Evolutionary conservation across 768 basidiomycete species (phyloP).

Genomic region (Pleurotus tuoliensis): DNA sequence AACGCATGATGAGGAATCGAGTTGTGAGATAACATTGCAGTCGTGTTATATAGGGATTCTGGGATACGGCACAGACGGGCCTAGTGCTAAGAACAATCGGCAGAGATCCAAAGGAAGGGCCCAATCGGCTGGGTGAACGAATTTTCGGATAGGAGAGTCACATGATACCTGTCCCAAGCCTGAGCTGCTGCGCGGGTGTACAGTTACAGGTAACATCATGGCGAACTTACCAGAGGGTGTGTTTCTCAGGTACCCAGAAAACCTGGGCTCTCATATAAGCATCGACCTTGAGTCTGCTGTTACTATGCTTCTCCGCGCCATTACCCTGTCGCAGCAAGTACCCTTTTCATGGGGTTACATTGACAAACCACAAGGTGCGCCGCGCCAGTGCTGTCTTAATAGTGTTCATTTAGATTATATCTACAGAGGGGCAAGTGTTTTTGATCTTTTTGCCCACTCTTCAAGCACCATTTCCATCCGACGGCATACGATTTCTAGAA

Average conservation of each 20-base stretch:
- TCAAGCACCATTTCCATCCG: constrained; percentile 60
- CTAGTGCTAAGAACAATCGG: too few species aligned
- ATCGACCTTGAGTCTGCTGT: constrained; percentile 56
- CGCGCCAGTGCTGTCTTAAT: not conserved
- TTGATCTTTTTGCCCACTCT: constrained; percentile 60
- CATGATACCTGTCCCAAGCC: too few species aligned
- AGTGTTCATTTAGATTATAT: not conserved
- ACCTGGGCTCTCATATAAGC: constrained; percentile 51
- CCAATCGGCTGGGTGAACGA: too few species aligned
- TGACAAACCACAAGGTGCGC: constrained; percentile 71
- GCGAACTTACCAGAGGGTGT: constrained; percentile 47
- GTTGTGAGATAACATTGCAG: too few species aligned
- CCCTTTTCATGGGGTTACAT: constrained; percentile 75
- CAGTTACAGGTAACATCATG: too few species aligned
- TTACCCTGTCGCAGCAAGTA: constrained; percentile 46
- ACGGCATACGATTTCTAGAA: constrained; percentile 77
- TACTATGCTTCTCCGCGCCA: constrained; percentile 58
- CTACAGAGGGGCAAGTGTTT: constrained; percentile 58
- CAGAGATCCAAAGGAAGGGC: too few species aligned
- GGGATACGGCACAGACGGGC: too few species aligned
- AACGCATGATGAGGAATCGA: too few species aligned
- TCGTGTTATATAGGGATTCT: too few species aligned
- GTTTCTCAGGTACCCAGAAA: constrained; percentile 70
- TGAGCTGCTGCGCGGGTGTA: too few species aligned
- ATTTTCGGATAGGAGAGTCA: too few species aligned